A percentile compares a stretch with the other conserved stretches of the same genome.
These are phyloP conservation scores for Rosa persica DNA, from an alignment of 306 rosid species.

Conservation along the genomic window DNA sequence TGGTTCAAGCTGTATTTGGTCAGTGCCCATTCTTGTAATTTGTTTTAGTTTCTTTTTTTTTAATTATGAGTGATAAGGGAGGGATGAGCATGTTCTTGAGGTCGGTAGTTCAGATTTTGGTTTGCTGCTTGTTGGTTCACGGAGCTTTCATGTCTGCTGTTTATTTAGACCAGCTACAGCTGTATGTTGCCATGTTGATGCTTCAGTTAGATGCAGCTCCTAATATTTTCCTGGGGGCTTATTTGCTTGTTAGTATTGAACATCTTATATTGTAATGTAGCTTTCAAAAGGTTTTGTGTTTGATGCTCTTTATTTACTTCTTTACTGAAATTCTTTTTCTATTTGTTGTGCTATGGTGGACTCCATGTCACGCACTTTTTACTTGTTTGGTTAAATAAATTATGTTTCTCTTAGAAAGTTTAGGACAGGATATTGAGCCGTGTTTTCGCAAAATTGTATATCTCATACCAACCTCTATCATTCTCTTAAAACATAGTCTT, in stretches of 20 bases:
- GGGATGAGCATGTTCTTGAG: slow-evolving; percentile 8
- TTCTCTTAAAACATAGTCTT: not conserved
- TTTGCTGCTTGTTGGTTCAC: not conserved
- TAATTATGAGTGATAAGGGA: not conserved
- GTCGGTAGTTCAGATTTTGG: not conserved
- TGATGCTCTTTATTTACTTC: not conserved
- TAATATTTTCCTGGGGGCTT: not conserved
- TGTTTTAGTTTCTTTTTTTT: not conserved
- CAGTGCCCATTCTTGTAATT: not conserved
- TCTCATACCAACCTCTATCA: not conserved
- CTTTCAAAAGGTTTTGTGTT: not conserved
- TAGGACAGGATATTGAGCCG: not conserved
- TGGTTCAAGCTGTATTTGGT: not conserved
- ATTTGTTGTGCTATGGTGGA: not conserved
- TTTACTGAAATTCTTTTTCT: not conserved
- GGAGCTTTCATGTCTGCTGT: not conserved
- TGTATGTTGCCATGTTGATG: not conserved
- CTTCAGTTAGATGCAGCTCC: not conserved
- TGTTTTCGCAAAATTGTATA: not conserved
- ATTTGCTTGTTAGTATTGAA: not conserved
- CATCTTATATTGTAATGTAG: not conserved
- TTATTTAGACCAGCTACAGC: not conserved
- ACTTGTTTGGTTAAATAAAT: not conserved
- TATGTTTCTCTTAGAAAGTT: not conserved
- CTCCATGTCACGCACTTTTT: not conserved